Base-by-base conservation (phyloP, 495 filamentous ascomycete genomes). In the Hypoxylon trugodes region DNA sequence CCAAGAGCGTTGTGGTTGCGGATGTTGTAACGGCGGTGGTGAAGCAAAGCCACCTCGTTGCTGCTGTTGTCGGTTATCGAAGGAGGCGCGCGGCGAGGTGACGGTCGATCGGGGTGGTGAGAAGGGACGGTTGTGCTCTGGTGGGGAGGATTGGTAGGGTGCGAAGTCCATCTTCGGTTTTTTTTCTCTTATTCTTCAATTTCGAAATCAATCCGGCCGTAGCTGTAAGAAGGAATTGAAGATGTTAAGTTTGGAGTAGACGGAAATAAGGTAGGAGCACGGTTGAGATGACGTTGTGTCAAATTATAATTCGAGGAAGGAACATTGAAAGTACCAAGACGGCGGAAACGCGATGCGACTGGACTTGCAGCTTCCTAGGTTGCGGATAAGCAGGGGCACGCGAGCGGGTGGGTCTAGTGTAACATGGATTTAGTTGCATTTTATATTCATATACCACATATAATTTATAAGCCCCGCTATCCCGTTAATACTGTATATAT, bases 61-160 rank as follows among this genome's bases (percentile, higher is more conserved):
- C 22, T 68, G 70, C 51, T 74, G 73, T 24, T 73, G 74, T 40
- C 76, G 77, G 55, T 57, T 61, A 42, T 80, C 79, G 59, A 73
- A 69, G 9, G 80, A 79, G 55, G 84, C 72, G 59, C 80, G 84
- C 5, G 85, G 84, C 54, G 81, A 83, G 26, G 82, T 62, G 57
- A 79, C 70, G 64, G 79, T 81, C 49, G 63, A 67, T 52, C 71
- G 79, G 60, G 82, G 87, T 35, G 86, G 91, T 12, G 88, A 94
- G 74, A 89, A 84, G 38, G 86, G 86, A 64, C 90, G 84, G 69
- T 84, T 83, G 66, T 84, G 80, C 80, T 94, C 91, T 18, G 92
- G 92, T 9, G 89, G 88, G 56, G 88, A 87, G 76, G 92, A 83
- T 81, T 98, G 94, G 77, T 98, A 98, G 25, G 94, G 94, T 22